Evolutionary conservation across 2,329 filamentous ascomycete species (phyloP), one percentile per base, ranked within the genome.

Genomic region (Fragosphaeria purpurea): DNA sequence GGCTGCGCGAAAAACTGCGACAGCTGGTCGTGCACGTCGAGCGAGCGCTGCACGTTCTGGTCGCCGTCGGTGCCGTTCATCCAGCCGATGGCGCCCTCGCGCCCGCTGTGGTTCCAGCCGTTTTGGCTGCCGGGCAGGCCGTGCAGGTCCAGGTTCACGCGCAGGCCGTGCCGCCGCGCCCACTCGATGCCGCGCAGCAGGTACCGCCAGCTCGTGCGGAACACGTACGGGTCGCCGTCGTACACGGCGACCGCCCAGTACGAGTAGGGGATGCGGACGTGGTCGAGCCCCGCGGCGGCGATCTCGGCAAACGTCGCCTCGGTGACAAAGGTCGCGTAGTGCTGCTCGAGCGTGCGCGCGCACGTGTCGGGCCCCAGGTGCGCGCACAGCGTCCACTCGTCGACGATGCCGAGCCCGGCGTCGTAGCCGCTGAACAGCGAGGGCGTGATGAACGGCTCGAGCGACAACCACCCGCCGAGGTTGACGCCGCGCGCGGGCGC

Each of bases 31-130:
- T 98, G 93, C 40, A 97, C 75, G 52, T 94, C 88, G 13, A 96
- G 77, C 2, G 88, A 87, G 38, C 91, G 81, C 60, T 95, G 77
- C 0, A 76, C 84, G 64, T 96, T 95, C 11, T 82, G 65, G 1
- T 76, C 73, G 9, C 93, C 91, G 61, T 95, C 75, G 0, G 87
- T 85, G n/a, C 93, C 93, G 60, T 93, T 93, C 40, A 97, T 70
- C 93, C 93, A 98, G 32, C 80, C 76, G 56, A 97, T 91, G 1
- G 68, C 54, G 1, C 93, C 91, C 63, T 86, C 83, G 8, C 82
- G 80, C 0, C 93, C 93, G 58, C 87, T 94, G 66, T 98, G 93
- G 60, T 96, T 96, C 91, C 91, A 97, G 2, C 93, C 93, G 61
- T 98, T 98, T 63, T 97, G 93, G 54, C 86, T 91, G 0, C 93